Conservation (phyloP, 2,329 filamentous ascomycete genomes). For the Pestalotiopsis sp. region DNA sequence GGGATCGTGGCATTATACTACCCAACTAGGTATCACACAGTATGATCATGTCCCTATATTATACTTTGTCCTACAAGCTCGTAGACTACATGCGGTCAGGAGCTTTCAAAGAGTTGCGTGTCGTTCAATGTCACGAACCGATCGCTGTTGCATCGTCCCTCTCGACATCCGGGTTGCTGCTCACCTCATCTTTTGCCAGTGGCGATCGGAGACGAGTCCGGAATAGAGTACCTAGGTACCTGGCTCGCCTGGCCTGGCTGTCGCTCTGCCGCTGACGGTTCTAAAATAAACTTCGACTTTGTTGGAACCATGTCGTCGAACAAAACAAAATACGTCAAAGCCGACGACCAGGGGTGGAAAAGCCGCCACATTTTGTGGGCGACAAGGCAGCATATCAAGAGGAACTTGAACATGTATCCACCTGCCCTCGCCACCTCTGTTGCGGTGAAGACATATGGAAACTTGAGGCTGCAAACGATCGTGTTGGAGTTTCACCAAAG, state of each 20-base stretch:
- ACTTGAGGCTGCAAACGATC: not conserved
- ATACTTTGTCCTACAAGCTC: too few relatives aligned
- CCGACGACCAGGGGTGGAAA: too few relatives aligned
- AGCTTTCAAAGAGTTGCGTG: too few relatives aligned
- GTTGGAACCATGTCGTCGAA: not conserved
- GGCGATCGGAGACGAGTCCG: not conserved
- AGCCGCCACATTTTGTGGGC: not conserved
- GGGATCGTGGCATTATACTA: too few relatives aligned
- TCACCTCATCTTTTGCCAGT: not conserved
- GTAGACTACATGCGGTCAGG: too few relatives aligned
- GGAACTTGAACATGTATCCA: not conserved
- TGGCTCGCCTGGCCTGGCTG: not conserved
- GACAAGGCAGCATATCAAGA: not conserved
- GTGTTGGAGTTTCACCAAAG: not conserved
- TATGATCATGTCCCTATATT: too few relatives aligned
- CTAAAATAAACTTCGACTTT: conserved; percentile 5
- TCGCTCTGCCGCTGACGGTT: conserved; percentile 5
- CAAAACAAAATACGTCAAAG: not conserved
- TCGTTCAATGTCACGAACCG: too few relatives aligned
- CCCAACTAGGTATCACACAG: too few relatives aligned
- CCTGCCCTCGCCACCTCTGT: not conserved
- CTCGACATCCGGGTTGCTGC: not conserved
- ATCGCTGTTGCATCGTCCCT: too few relatives aligned
- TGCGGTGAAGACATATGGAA: not conserved
- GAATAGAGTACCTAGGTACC: not conserved